Conservation (phyloP, 805 yeast genomes). For the Starmerella kuoi region DNA sequence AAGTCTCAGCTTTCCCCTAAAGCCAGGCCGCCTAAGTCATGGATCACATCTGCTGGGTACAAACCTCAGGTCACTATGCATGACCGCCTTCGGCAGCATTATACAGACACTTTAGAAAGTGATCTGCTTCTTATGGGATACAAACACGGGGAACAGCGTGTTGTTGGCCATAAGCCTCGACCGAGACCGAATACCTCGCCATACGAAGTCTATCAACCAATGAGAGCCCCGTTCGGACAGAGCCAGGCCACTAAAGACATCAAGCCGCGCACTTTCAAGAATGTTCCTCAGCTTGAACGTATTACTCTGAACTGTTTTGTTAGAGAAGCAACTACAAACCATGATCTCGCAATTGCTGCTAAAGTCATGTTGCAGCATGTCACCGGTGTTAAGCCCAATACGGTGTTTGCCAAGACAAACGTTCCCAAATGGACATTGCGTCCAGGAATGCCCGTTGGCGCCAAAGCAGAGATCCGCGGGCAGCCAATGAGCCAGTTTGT, state of each 20-base stretch:
- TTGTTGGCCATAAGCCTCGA: slow-evolving; percentile 57
- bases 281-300: slow-evolving; percentile 60
- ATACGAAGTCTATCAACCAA: slow-evolving; percentile 73
- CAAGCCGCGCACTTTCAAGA: slow-evolving; percentile 49
- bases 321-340: slow-evolving; percentile 45
- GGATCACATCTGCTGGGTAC: slow-evolving; percentile 67
- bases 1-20: slow-evolving; percentile 66
- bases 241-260: slow-evolving; percentile 63
- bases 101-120: slow-evolving; percentile 55
- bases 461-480: slow-evolving; percentile 65
- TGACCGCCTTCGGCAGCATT: slow-evolving; percentile 71
- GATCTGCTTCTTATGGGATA: slow-evolving; percentile 72
- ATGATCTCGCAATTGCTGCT: slow-evolving; percentile 64
- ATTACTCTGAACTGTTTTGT: slow-evolving; percentile 68
- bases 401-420: slow-evolving; percentile 62
- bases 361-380: slow-evolving; percentile 77
- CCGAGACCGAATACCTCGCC: slow-evolving; percentile 83
- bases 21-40: slow-evolving; percentile 55
- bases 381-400: slow-evolving; percentile 76
- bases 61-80: slow-evolving; percentile 63
- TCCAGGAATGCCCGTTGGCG: slow-evolving; percentile 84
- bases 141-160: slow-evolving; percentile 39
- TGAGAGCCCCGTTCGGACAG: slow-evolving; percentile 63
- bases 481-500: slow-evolving; percentile 76
- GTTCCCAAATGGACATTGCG: slow-evolving; percentile 79